phyloP scores from a whole-genome alignment of 169 alveolate genomes.

The Plasmodium sp. region DNA sequence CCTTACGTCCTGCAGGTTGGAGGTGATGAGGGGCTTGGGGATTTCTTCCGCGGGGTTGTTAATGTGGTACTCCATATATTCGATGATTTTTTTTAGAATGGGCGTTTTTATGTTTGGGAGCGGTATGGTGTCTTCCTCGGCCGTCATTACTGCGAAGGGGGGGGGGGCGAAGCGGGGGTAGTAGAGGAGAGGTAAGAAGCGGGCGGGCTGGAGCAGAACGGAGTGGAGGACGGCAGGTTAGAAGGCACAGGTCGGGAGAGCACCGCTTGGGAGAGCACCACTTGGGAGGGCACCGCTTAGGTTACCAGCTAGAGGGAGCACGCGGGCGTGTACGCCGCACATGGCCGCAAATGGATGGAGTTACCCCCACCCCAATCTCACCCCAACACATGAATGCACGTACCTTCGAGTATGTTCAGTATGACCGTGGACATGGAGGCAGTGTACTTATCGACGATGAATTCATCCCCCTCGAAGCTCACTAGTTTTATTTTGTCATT shows the following conservation, averaged over 20 bases:
- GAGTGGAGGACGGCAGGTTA: neutral
- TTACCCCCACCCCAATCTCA: conserved; percentile 2
- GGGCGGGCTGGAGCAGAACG: neutral
- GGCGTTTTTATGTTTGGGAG: conserved; percentile 92
- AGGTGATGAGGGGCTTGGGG: conserved; percentile 94
- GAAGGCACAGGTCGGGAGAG: no score
- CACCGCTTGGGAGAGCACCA: neutral
- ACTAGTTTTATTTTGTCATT: conserved; percentile 87
- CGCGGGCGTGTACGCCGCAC: neutral
- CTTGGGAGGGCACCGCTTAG: neutral
- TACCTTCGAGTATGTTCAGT: conserved; percentile 92
- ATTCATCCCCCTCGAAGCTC: conserved; percentile 91
- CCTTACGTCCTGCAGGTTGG: conserved; percentile 86
- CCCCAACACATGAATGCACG: neutral
- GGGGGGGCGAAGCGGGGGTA: conserved; percentile 32
- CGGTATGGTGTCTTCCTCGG: conserved; percentile 93
- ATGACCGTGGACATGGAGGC: conserved; percentile 91
- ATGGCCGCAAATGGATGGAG: neutral
- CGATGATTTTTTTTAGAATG: conserved; percentile 91
- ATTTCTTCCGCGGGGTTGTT: conserved; percentile 94
- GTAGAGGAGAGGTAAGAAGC: neutral
- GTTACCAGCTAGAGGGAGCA: neutral
- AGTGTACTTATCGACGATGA: conserved; percentile 91
- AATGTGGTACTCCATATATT: conserved; percentile 92
- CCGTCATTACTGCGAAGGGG: conserved; percentile 34